Base-by-base conservation (phyloP, 306 rosid species). In the Quillaja saponaria region DNA sequence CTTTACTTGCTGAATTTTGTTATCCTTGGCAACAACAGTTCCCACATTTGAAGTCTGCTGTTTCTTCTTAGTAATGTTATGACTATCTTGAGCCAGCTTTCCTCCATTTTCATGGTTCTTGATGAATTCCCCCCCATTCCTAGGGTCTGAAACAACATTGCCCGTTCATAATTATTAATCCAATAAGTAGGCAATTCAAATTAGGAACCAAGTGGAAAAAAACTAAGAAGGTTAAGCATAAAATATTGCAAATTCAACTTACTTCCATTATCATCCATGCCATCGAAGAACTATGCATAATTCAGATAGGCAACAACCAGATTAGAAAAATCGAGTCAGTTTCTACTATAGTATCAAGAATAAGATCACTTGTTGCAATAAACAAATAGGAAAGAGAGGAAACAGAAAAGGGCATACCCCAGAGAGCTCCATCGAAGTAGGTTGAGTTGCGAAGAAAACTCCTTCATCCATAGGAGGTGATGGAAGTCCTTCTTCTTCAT, bases 251-350 rank as follows among this genome's bases (percentile, higher is more conserved):
- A 76, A 69, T 61, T 73, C 63, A 76, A 90, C 97, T 91, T 84
- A 91, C 97, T 92, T 89, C 95, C 96, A 53, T 75, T 68, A 51
- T 92, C 99, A 57, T 92, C 99, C 87, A 92, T 87, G 83, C 96
- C 99, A 71, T 89, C 99, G 19, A 92, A 92, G 86, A 92, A 88
- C 99, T 91, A 67, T 72, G 40, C 68, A 53, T 31, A 39, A 34
- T 69, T 74, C 57, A 66, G 59, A 63, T 54, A 64, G 11, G 28
- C 35, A 71, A 53, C 72, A 51, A 35, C 59, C 72, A 75, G 68
- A 73, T 58, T 61, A 74, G 72, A 42, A 67, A 58, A 45, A 44
- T 37, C 25, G 60, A 69, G 74, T 90, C 68, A 88, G 88, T 58
- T 63, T 63, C 68, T 34, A 53, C 38, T 44, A 69, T 57, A 50